Evolutionary conservation across 345 rosid genomes (phyloP).

Genomic region (Syzygium jambos): DNA sequence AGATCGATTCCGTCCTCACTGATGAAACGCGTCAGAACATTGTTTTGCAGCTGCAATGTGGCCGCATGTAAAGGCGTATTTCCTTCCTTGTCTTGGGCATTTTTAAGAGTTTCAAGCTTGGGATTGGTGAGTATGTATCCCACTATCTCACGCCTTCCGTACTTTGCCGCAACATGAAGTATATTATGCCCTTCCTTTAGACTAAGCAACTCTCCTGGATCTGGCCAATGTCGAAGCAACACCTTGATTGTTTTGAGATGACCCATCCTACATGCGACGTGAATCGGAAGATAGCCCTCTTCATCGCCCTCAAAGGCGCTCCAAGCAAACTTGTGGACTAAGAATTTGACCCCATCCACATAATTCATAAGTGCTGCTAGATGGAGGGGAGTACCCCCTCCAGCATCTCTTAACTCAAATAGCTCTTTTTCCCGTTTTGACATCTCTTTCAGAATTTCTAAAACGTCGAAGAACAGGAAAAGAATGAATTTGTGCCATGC

Average conservation of each 20-base stretch:
- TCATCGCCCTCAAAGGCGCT: background rate
- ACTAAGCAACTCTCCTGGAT: background rate
- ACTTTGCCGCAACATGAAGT: background rate
- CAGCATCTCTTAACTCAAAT: background rate
- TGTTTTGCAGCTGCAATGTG: background rate
- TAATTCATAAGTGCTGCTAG: background rate
- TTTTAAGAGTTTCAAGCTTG: background rate
- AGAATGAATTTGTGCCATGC: background rate
- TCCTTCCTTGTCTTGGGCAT: background rate
- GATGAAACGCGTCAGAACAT: background rate
- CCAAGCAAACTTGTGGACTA: background rate
- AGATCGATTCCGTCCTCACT: too few species aligned
- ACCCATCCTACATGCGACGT: background rate
- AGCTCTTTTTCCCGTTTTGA: background rate
- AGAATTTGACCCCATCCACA: background rate
- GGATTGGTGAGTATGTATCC: background rate
- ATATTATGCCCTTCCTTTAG: background rate
- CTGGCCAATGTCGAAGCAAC: background rate
- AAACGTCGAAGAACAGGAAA: background rate
- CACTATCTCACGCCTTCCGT: background rate
- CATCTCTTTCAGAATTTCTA: background rate
- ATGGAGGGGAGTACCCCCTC: background rate
- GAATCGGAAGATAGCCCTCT: background rate
- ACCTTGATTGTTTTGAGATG: background rate
- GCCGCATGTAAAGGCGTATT: background rate